Evolutionary conservation across 2,329 filamentous ascomycete species (phyloP), one percentile per base, ranked within the genome.

Genomic region (Pseudocercospora macadamiae): DNA sequence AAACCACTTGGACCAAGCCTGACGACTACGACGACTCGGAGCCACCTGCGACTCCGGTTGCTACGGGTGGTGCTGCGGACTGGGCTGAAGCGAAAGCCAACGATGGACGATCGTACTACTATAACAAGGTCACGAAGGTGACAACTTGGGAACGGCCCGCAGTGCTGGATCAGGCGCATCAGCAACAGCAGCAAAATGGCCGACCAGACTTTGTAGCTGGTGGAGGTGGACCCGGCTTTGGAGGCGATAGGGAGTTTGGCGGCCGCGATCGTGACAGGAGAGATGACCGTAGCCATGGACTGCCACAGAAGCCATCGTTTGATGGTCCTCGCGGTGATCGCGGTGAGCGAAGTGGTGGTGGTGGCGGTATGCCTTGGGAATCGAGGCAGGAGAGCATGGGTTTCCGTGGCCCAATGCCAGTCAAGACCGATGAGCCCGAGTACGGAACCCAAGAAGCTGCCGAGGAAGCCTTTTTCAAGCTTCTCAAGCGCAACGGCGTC

Each of bases 1-100:
- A 83, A 63, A 97, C 95, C 28, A 89, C 93, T 83, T 99, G 95
- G 95, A 88, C 87, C 37, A 97, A 97, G 78, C 96, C 95, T 3
- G 85, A 89, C 71, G 95, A 96, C 39, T 69, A 66, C 59, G 66
- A 68, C 34, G 62, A 59, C 26, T 55, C 57, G 21, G 47, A 49
- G n/a, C 48, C 58, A 18, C 76, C 93, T 96, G 89, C 88, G 85
- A 19, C 84, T 86, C 5, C 86, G 87, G 77, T 64, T 75, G 66
- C 57, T 45, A 58, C 60, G 25, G 55, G 82, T 96, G 67, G 65
- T 9, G 47, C 25, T 18, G 68, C 66, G 9, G 68, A 69, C 64
- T 99, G 93, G 92, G 95, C 93, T 71, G 91, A 96, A 75, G 95
- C 96, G 71, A 91, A 89, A 23, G 88, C 90, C 19, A 87, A 92